Evolutionary conservation across 345 rosid species (phyloP).

Genomic region (Corchorus olitorius): DNA sequence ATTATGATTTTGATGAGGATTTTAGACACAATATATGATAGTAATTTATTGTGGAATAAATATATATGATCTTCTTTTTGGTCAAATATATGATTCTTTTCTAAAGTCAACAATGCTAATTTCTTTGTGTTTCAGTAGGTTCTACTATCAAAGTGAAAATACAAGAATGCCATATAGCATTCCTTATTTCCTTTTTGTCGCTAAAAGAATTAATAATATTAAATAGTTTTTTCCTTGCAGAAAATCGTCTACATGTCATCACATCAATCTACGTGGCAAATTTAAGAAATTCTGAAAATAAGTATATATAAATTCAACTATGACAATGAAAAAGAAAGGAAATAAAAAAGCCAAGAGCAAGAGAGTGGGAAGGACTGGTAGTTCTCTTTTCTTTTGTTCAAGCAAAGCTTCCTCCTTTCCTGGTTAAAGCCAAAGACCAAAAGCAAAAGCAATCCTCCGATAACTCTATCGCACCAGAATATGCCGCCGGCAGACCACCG

Average conservation of each 20-base stretch:
- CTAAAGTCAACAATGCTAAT: too few relatives aligned
- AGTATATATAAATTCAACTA: not conserved
- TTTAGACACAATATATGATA: too few relatives aligned
- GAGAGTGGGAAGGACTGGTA: not conserved
- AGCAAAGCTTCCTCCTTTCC: not conserved
- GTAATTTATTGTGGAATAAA: too few relatives aligned
- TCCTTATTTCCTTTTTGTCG: not conserved
- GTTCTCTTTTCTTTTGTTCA: not conserved
- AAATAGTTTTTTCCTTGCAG: not conserved
- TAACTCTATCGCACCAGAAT: not conserved
- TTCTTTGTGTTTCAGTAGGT: too few relatives aligned
- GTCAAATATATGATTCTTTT: too few relatives aligned
- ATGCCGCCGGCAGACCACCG: constrained; percentile 30
- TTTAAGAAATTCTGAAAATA: not conserved
- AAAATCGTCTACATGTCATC: not conserved
- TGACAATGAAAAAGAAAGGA: not conserved
- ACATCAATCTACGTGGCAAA: not conserved
- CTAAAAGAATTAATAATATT: too few relatives aligned
- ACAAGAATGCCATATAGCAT: not conserved
- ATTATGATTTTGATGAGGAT: too few relatives aligned
- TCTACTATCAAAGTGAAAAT: too few relatives aligned
- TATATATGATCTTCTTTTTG: too few relatives aligned
- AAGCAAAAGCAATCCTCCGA: constrained; percentile 4
- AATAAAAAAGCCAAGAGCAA: not conserved
- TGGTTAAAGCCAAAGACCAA: not conserved